A percentile compares a stretch with the other conserved stretches of the same genome.
Evolutionary conservation across 352 stramenopile genomes (phyloP).

Genomic region (Globisporangium perplexum): DNA sequence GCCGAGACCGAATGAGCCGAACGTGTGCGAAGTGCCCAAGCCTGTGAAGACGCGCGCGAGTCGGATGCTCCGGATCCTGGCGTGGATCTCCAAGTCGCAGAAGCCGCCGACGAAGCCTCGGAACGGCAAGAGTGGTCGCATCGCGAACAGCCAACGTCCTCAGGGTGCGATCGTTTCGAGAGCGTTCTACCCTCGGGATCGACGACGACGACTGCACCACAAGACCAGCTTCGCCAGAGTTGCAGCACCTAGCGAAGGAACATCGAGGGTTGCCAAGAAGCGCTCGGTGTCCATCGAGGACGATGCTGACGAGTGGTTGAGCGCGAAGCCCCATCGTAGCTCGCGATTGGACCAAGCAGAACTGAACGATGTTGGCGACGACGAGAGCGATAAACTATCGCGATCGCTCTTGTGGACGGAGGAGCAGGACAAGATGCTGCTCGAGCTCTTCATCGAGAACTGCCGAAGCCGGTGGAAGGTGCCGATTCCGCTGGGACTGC

Average conservation of each 20-base stretch:
- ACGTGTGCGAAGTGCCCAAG: slow-evolving; percentile 55
- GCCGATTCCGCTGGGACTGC: slow-evolving; percentile 47
- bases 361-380: background rate
- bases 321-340: slow-evolving; percentile 8
- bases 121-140: background rate
- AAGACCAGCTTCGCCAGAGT: background rate
- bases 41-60: slow-evolving; percentile 51
- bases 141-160: slow-evolving; percentile 13
- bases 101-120: slow-evolving; percentile 23
- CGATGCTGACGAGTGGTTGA: slow-evolving; percentile 10
- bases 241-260: background rate
- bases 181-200: slow-evolving; percentile 17
- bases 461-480: slow-evolving; percentile 61
- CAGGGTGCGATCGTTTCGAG: slow-evolving; percentile 69
- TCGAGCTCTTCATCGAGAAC: slow-evolving; percentile 68
- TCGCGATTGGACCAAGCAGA: background rate
- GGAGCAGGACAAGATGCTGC: slow-evolving; percentile 42
- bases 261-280: slow-evolving; percentile 17
- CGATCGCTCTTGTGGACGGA: slow-evolving; percentile 33
- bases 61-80: slow-evolving; percentile 62
- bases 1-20: slow-evolving; percentile 41
- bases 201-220: background rate
- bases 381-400: background rate
- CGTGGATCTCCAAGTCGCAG: slow-evolving; percentile 68
- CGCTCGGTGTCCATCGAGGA: slow-evolving; percentile 3